Conservation (phyloP, 2,329 filamentous ascomycete species). For the Trichoderma semiorbis region DNA sequence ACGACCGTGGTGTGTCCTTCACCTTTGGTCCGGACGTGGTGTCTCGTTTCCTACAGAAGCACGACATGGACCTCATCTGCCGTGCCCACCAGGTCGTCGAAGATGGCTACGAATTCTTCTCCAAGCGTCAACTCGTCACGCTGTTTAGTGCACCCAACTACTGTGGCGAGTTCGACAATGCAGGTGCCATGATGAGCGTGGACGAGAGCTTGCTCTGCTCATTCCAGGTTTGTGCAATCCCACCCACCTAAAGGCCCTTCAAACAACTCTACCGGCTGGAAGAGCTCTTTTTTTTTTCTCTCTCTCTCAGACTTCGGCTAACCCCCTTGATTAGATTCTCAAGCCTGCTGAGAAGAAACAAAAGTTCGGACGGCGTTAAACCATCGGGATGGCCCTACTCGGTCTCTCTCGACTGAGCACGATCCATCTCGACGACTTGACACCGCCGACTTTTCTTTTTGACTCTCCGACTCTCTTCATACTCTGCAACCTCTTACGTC, state of each 20-base stretch:
- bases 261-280: background rate
- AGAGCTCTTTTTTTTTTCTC: background rate
- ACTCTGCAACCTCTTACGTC: constrained; percentile 19
- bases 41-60: constrained; percentile 95
- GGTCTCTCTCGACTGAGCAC: constrained; percentile 15
- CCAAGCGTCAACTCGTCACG: constrained; percentile 94
- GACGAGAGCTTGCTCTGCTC: constrained; percentile 98
- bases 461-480: constrained; percentile 20
- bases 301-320: background rate
- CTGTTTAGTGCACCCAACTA: constrained; percentile 98
- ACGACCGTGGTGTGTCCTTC: constrained; percentile 97
- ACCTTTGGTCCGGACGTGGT: constrained; percentile 98
- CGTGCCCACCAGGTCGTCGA: constrained; percentile 98
- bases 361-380: constrained; percentile 98
- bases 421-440: constrained; percentile 21
- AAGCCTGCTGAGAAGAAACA: constrained; percentile 99
- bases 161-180: constrained; percentile 99
- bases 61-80: constrained; percentile 99
- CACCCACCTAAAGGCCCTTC: background rate
- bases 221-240: constrained; percentile 73
- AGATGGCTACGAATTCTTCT: constrained; percentile 99
- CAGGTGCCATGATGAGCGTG: constrained; percentile 99
- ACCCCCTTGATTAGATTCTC: constrained; percentile 64
- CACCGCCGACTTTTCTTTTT: constrained; percentile 15
- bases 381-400: constrained; percentile 17